Evolutionary conservation across 176 grass and related monocot species (phyloP), one percentile per base, ranked within the genome.

Genomic region (Zoysia pacifica): DNA sequence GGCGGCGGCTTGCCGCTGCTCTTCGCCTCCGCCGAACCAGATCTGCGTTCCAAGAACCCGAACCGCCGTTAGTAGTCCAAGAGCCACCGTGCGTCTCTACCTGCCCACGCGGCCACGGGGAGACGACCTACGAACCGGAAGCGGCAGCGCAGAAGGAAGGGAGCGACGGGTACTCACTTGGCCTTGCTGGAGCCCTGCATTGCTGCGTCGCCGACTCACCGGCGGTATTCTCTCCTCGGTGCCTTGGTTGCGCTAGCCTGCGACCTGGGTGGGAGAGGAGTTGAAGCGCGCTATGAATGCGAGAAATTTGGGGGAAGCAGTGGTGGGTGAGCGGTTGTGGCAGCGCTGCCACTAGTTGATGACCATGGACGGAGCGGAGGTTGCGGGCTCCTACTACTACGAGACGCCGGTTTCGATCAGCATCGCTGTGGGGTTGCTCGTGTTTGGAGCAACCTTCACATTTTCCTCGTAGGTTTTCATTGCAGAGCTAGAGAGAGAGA

Each of bases 21-120:
- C 79, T 86, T 85, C 51, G 88, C 65, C 48, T 93, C 88, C 11
- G 88, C 65, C 38, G 87, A 79, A 9, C 91, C 82, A 88, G 91
- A 93, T 93, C 88, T 93, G 82, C 62, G 9, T 18, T 11, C 35
- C 65, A 47, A 47, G 5, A 68, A 35, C 79, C 14, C 47, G 12
- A 72, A 44, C 2, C 35, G 42, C 2, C 36, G 0, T 79, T 69
- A 87, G 80, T 28, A 28, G 60, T 20, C 43, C 65, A 67, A 50
- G 72, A 43, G 43, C 43, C 12, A 28, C 64, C 46, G 28, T 28
- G 28, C 28, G 4, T 14, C 11, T 55, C n/a, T 37, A 3, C 50
- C 46, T 35, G 37, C 11, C 4, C 28, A 11, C 4, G 59, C 36
- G 9, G 52, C 52, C 16, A 38, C 61, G 14, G 37, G 12, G 48